Conservation (phyloP, 2,329 filamentous ascomycete genomes). For the Drechslerella dactyloides region DNA sequence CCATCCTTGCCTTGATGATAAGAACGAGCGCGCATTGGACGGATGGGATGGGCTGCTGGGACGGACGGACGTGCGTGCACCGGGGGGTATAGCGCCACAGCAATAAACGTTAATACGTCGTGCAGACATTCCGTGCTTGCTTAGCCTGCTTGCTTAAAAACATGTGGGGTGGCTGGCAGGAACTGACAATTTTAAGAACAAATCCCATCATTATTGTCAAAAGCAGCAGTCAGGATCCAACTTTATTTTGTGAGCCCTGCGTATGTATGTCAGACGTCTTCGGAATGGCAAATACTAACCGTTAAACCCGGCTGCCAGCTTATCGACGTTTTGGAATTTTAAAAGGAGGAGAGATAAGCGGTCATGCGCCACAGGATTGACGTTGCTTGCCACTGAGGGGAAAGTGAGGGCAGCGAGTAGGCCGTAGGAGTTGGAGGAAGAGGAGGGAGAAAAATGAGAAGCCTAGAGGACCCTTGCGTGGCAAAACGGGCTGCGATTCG, state of each 20-base stretch:
- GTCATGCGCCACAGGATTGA: slow-evolving; percentile 48
- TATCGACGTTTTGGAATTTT: slow-evolving; percentile 41
- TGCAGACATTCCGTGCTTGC: too few species aligned
- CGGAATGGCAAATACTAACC: not conserved
- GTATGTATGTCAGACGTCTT: not conserved
- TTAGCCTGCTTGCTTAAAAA: too few species aligned
- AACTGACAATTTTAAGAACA: not conserved
- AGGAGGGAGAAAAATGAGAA: slow-evolving; percentile 4
- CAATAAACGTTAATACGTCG: too few species aligned
- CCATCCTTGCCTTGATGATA: slow-evolving; percentile 26
- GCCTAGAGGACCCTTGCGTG: slow-evolving; percentile 14
- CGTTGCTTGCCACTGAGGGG: slow-evolving; percentile 41
- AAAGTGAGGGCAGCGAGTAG: not conserved
- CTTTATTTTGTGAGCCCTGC: too few species aligned
- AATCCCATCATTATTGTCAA: too few species aligned
- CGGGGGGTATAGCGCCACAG: too few species aligned
- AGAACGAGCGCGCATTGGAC: too few species aligned
- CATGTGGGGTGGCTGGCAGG: not conserved
- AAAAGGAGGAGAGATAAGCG: slow-evolving; percentile 37
- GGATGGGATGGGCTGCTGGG: too few species aligned
- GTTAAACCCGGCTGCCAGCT: slow-evolving; percentile 10
- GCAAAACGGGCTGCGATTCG: slow-evolving; percentile 27
- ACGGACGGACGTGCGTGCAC: too few species aligned
- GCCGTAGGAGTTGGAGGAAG: slow-evolving; percentile 3
- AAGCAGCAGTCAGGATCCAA: too few species aligned